A percentile compares a stretch with the other conserved stretches of the same genome.
Evolutionary conservation across 805 yeast species (phyloP).

Genomic region (Starmerella riodocensis): DNA sequence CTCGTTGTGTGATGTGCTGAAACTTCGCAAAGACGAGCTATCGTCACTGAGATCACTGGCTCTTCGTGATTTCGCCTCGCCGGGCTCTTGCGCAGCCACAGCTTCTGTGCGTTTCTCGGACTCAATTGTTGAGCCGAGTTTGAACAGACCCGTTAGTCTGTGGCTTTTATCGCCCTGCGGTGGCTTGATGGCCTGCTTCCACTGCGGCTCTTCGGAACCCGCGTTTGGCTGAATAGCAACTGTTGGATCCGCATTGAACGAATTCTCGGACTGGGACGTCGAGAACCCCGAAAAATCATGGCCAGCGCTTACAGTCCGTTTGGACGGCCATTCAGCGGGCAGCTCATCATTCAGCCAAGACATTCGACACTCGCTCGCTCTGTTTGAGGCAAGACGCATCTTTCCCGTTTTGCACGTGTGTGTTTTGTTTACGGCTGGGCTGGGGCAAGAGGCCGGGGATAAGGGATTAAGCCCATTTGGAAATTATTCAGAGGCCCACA

Average conservation of each 20-base stretch:
- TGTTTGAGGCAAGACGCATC: no score
- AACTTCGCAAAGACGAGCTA: not conserved
- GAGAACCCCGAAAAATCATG: slow-evolving; percentile 5
- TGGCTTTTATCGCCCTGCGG: not conserved
- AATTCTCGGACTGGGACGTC: slow-evolving; percentile 10
- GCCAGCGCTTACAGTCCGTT: not conserved
- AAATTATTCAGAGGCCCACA: no score
- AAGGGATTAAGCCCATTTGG: no score
- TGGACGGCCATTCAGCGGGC: slow-evolving; percentile 19
- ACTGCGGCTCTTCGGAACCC: slow-evolving; percentile 9
- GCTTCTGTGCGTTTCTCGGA: no score
- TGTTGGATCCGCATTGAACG: slow-evolving; percentile 11
- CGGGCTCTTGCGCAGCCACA: no score
- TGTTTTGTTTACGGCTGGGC: no score
- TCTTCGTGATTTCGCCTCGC: no score
- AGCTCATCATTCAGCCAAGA: slow-evolving; percentile 19
- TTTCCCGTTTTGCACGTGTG: no score
- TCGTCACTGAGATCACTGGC: no score
- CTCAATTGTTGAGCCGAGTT: no score
- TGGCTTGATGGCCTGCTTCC: slow-evolving; percentile 15
- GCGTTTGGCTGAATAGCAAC: slow-evolving; percentile 15
- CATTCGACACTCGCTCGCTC: slow-evolving; percentile 4
- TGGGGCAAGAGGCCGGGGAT: no score
- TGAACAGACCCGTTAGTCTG: slow-evolving; percentile 7
- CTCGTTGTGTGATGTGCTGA: slow-evolving; percentile 2